A percentile compares a stretch with the other conserved stretches of the same genome.
Evolutionary conservation across 306 rosid species (phyloP).

Genomic region (Cicer judaicum): DNA sequence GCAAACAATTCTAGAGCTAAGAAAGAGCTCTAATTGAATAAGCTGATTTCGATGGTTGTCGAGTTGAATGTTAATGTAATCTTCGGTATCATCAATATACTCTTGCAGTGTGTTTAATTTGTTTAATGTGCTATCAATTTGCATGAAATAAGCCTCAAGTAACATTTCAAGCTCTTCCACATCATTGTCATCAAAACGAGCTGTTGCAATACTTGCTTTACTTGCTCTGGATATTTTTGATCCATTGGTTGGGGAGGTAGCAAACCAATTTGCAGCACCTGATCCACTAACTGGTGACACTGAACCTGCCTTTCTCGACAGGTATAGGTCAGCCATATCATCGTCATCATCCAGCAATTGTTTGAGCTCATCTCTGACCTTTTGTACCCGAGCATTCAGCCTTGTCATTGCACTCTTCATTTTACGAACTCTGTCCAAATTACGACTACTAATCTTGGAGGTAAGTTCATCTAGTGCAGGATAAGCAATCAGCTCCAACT

Average conservation of each 20-base stretch:
- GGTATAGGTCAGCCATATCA: slow-evolving; percentile 96
- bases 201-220: slow-evolving; percentile 49
- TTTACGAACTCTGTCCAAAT: slow-evolving; percentile 96
- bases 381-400: slow-evolving; percentile 96
- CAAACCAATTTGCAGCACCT: slow-evolving; percentile 67
- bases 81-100: slow-evolving; percentile 93
- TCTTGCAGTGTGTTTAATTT: slow-evolving; percentile 83
- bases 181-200: slow-evolving; percentile 82
- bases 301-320: slow-evolving; percentile 77
- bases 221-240: slow-evolving; percentile 87
- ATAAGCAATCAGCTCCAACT: slow-evolving; percentile 91
- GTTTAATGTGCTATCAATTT: slow-evolving; percentile 85
- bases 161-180: slow-evolving; percentile 97
- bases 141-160: slow-evolving; percentile 97
- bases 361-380: slow-evolving; percentile 92
- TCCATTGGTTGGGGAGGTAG: slow-evolving; percentile 76
- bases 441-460: slow-evolving; percentile 92
- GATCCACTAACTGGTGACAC: slow-evolving; percentile 80
- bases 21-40: slow-evolving; percentile 89
- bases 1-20: slow-evolving; percentile 77
- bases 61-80: slow-evolving; percentile 91
- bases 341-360: slow-evolving; percentile 95
- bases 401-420: slow-evolving; percentile 97
- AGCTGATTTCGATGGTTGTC: slow-evolving; percentile 83
- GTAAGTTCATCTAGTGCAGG: slow-evolving; percentile 97